Evolutionary conservation across 2,329 filamentous ascomycete genomes (phyloP).

Genomic region (Penicillium griseofulvum): DNA sequence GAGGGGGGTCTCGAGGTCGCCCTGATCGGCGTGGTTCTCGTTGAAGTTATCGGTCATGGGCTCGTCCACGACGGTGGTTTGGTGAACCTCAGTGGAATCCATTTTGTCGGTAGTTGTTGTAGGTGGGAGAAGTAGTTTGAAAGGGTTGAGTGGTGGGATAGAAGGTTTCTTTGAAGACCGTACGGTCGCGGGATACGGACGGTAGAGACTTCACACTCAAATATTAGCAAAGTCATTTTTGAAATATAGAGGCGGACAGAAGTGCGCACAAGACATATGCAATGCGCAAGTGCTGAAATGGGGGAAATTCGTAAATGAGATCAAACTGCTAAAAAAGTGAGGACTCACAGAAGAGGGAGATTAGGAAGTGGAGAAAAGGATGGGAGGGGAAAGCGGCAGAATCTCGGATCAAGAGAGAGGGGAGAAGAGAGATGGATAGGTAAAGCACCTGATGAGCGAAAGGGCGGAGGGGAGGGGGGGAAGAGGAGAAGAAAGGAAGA

Average conservation of each 20-base stretch:
- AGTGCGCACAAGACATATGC: neutral
- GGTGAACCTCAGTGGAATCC: slow-evolving; percentile 58
- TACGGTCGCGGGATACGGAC: slow-evolving; percentile 7
- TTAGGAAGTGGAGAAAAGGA: slow-evolving; percentile 25
- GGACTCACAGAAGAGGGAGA: slow-evolving; percentile 23
- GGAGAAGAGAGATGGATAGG: slow-evolving; percentile 10
- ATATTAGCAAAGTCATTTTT: slow-evolving; percentile 6
- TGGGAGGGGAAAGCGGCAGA: slow-evolving; percentile 21
- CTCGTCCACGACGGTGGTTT: slow-evolving; percentile 60
- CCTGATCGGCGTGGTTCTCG: slow-evolving; percentile 61
- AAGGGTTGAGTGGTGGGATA: slow-evolving; percentile 12
- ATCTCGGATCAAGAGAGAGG: slow-evolving; percentile 15
- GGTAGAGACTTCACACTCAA: slow-evolving; percentile 9
- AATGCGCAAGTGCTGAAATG: neutral
- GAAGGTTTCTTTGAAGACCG: neutral
- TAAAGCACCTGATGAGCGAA: neutral
- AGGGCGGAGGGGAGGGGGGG: slow-evolving; percentile 15
- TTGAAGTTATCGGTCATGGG: slow-evolving; percentile 62
- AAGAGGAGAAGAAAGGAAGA: slow-evolving; percentile 16
- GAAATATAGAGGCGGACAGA: slow-evolving; percentile 1
- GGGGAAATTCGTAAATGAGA: neutral
- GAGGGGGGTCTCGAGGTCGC: slow-evolving; percentile 72
- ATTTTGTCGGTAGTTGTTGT: slow-evolving; percentile 43
- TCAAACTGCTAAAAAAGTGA: slow-evolving; percentile 1
- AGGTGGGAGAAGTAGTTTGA: slow-evolving; percentile 23